These are phyloP conservation scores for Pseudogymnoascus sp. DNA, from an alignment of 2,329 filamentous ascomycete species.

Conservation along the genomic window DNA sequence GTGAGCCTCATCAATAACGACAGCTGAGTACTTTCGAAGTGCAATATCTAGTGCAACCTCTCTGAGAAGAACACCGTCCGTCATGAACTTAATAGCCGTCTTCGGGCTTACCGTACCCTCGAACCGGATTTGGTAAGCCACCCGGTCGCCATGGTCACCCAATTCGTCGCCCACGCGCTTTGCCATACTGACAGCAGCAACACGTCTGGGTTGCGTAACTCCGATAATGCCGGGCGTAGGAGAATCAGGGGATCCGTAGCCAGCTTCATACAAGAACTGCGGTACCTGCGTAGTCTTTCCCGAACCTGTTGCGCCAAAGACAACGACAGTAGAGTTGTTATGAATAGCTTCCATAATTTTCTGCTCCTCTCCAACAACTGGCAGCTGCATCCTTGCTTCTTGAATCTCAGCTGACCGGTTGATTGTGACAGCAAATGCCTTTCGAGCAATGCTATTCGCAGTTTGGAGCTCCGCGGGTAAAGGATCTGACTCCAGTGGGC, in stretches of 20 bases:
- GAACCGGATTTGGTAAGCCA: conserved; percentile 93
- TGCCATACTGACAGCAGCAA: conserved; percentile 94
- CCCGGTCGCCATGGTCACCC: conserved; percentile 64
- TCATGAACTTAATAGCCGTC: conserved; percentile 98
- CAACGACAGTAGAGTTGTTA: conserved; percentile 79
- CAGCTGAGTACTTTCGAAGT: conserved; percentile 80
- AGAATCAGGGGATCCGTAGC: conserved; percentile 71
- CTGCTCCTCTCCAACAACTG: conserved; percentile 91
- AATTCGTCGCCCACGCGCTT: conserved; percentile 84
- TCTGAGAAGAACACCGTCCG: conserved; percentile 86
- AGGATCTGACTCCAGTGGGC: conserved; percentile 63
- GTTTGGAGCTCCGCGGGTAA: conserved; percentile 57
- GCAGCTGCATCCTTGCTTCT: conserved; percentile 67
- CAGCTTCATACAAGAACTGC: conserved; percentile 90
- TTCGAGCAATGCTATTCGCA: conserved; percentile 54
- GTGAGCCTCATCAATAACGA: conserved; percentile 94
- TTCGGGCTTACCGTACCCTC: conserved; percentile 73
- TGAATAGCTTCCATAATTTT: conserved; percentile 97
- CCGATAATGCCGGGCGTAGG: conserved; percentile 88
- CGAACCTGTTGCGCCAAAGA: conserved; percentile 92
- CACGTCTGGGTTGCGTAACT: conserved; percentile 87
- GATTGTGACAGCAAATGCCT: conserved; percentile 69
- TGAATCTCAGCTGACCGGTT: conserved; percentile 67
- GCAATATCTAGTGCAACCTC: conserved; percentile 87
- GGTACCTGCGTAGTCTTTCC: conserved; percentile 97